Evolutionary conservation across 1,284 basidiomycete species (phyloP).

Genomic region (Peniophora sp.): DNA sequence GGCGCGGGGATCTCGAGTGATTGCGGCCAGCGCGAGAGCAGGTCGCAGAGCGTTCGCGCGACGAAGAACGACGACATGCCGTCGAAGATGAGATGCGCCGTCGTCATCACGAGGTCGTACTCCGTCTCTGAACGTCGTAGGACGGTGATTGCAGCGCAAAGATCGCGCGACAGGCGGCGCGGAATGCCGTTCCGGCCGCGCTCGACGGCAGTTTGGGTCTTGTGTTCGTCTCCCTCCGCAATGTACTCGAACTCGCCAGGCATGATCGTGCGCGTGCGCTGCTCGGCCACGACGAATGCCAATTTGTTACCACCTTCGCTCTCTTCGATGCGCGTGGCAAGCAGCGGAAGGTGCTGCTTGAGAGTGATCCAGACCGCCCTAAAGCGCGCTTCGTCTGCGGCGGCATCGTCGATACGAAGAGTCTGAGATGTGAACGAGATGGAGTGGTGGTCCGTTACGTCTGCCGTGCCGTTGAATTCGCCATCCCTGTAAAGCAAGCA

Average conservation of each 20-base stretch:
- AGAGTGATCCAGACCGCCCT: not conserved
- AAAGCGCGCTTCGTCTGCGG: not conserved
- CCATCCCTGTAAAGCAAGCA: not conserved
- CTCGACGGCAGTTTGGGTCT: not conserved
- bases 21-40: slow-evolving; percentile 22
- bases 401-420: not conserved
- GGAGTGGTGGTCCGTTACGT: not conserved
- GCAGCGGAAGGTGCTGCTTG: not conserved
- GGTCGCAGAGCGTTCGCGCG: slow-evolving; percentile 37
- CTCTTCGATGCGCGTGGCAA: not conserved
- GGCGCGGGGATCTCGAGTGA: slow-evolving; percentile 10
- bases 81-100: slow-evolving; percentile 41
- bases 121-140: not conserved
- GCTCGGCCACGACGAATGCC: not conserved
- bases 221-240: not conserved
- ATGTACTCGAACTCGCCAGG: not conserved
- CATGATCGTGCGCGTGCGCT: not conserved
- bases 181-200: not conserved
- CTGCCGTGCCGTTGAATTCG: not conserved
- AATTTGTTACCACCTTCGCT: not conserved
- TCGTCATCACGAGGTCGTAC: slow-evolving; percentile 34
- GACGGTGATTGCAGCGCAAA: not conserved
- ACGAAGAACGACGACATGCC: slow-evolving; percentile 35
- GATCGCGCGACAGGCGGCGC: not conserved
- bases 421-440: not conserved